Conservation (phyloP, 208 protist species). For the Leishmania mexicana region DNA sequence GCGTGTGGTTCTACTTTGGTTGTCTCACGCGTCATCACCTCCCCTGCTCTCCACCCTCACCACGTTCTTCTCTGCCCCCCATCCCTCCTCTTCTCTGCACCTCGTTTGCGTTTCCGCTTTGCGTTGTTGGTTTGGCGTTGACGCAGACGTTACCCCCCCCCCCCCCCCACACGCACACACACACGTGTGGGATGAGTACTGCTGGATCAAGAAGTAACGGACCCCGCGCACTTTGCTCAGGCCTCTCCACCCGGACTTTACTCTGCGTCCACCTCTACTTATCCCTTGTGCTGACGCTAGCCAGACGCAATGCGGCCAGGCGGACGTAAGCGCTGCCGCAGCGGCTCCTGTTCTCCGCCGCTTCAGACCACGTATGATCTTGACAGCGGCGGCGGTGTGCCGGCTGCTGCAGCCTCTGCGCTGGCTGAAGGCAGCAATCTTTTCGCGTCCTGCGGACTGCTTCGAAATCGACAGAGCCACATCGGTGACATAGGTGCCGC, state of each 20-base stretch:
- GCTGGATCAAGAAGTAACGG: neutral
- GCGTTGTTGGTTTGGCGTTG: neutral
- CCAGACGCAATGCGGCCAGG: conserved; percentile 3
- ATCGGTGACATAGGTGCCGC: no score
- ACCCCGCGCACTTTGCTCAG: neutral
- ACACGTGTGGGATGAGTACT: neutral
- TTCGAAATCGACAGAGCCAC: neutral
- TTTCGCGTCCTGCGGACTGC: conserved; percentile 12
- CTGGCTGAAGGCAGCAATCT: neutral
- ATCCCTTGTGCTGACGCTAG: neutral
- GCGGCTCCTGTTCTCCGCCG: conserved; percentile 22
- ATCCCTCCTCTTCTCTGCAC: neutral
- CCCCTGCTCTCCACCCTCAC: neutral
- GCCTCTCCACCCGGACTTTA: neutral
- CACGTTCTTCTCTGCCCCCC: neutral
- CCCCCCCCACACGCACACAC: neutral
- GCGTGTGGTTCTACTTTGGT: neutral
- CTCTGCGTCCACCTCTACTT: neutral
- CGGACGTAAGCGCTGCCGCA: conserved; percentile 20
- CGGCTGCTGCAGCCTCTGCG: neutral
- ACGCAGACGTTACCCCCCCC: neutral
- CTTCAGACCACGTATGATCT: neutral
- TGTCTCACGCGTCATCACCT: neutral
- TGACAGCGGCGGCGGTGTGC: neutral
- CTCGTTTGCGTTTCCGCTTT: neutral